Evolutionary conservation across 73 alveolate genomes (phyloP), one percentile per base, ranked within the genome.

Genomic region (Symbiodinium pilosum): DNA sequence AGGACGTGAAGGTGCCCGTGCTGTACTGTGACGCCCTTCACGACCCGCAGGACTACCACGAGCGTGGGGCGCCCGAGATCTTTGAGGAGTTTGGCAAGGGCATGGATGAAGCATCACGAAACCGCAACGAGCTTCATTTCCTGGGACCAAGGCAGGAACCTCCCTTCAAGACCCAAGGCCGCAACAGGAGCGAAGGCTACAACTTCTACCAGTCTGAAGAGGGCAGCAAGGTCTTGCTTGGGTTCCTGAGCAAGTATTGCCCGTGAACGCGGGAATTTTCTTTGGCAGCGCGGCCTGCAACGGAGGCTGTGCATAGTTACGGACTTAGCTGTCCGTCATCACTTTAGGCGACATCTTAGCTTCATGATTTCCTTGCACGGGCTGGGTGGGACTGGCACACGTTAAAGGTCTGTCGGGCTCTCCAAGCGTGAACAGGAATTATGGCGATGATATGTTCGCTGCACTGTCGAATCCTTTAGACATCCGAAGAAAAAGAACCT

Each of bases 141-240:
- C 38, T 87, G 71, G 94, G 94, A 18, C 52, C 94, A 56, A 84
- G 39, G 16, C 94, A 87, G 42, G 69, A 52, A 4, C 71, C 32
- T 28, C 94, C 94, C 36, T 87, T 87, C 94, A 87, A 39, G 43
- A 87, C 94, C 34, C 59, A 43, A 14, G 94, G 94, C 34, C 71
- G 94, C 52, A 54, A 39, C 86, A 44, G 94, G 32, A 87, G 94
- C 68, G 94, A 87, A 42, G 94, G 94, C 68, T 87, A 87, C 86
- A 87, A 87, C 43, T 87, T 87, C 86, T 87, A 54, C 68, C 94
- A 87, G 68, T 87, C 94, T 2, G 94, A 56, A 64, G 94, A 87
- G 41, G 94, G 94, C 32, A 47, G 84, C 94, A 87, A 87, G 42
- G 94, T 87, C 34, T 16, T 87, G 86, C 85, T 87, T 21, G 41